Evolutionary conservation across 2,329 filamentous ascomycete genomes (phyloP).

Genomic region (Aspergillus bombycis): DNA sequence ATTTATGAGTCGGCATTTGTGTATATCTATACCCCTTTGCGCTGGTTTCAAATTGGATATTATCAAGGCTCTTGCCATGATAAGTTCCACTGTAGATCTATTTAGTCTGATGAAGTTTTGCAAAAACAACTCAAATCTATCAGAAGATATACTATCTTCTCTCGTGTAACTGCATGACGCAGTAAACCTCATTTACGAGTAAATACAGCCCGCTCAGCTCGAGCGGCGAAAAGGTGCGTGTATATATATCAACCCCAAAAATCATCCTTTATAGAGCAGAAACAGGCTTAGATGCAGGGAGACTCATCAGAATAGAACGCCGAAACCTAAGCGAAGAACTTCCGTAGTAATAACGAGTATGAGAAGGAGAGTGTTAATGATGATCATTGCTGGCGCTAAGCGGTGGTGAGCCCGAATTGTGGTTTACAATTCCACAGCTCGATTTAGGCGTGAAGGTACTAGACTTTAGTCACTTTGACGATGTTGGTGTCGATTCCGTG

Average conservation of each 20-base stretch:
- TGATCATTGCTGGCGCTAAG: background rate
- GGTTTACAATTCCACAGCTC: background rate
- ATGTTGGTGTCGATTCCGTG: slow-evolving; percentile 62
- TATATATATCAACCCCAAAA: slow-evolving; percentile 4
- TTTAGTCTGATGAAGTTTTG: background rate
- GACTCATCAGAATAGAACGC: slow-evolving; percentile 2
- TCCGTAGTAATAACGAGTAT: background rate
- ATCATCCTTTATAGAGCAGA: background rate
- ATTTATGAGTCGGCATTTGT: slow-evolving; percentile 17
- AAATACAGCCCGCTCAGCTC: background rate
- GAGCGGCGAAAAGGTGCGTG: background rate
- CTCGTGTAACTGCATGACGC: background rate
- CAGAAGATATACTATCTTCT: background rate
- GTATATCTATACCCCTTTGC: slow-evolving; percentile 6
- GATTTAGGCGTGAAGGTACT: slow-evolving; percentile 11
- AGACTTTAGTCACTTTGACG: slow-evolving; percentile 56
- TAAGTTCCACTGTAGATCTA: background rate
- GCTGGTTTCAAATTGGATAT: background rate
- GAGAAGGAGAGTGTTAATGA: background rate
- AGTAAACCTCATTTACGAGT: background rate
- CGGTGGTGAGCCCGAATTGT: background rate
- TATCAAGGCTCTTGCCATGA: background rate
- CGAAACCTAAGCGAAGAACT: background rate
- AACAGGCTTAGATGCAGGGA: background rate
- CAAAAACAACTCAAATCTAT: background rate